These are phyloP conservation scores for Saccharomycopsis javanensis DNA, from an alignment of 805 yeast genomes.

Conservation along the genomic window DNA sequence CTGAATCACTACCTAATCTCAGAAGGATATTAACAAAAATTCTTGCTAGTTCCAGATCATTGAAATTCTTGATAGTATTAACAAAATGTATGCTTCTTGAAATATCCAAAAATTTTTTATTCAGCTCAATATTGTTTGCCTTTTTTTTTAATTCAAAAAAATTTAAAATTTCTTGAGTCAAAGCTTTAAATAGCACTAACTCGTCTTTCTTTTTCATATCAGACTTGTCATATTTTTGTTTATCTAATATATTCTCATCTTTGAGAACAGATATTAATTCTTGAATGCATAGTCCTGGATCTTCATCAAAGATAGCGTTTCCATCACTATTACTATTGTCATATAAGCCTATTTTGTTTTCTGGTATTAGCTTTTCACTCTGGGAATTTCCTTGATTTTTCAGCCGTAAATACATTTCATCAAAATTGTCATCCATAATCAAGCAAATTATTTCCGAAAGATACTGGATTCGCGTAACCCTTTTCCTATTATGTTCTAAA, in stretches of 20 bases:
- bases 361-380: background rate
- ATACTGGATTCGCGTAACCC: constrained; percentile 54
- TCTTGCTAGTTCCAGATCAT: background rate
- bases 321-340: background rate
- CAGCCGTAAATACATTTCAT: background rate
- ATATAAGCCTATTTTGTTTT: background rate
- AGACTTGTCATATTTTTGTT: background rate
- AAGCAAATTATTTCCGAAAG: constrained; percentile 30
- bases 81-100: background rate
- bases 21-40: background rate
- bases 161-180: background rate
- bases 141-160: background rate
- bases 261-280: background rate
- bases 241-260: background rate
- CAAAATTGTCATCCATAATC: constrained; percentile 23
- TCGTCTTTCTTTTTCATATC: background rate
- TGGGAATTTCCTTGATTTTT: background rate
- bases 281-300: background rate
- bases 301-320: background rate
- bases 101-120: background rate
- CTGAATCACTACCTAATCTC: background rate
- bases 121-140: background rate
- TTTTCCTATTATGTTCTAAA: constrained; percentile 45
- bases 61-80: too few relatives aligned
- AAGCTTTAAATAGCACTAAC: background rate